Evolutionary conservation across 2,329 filamentous ascomycete species (phyloP).

Genomic region (Leptographium flavum): DNA sequence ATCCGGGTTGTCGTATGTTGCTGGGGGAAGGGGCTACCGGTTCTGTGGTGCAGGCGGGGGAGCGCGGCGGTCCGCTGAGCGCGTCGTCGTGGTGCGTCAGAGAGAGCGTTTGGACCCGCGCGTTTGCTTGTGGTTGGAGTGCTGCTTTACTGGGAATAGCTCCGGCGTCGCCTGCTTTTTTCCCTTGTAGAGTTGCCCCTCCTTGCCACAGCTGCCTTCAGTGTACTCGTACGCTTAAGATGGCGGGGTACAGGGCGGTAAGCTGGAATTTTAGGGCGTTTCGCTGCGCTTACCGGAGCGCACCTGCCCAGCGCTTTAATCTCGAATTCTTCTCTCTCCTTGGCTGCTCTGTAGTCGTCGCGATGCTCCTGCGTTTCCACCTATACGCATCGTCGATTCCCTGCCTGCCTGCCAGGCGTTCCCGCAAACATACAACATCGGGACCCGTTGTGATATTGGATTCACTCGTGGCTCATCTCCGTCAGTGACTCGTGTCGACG

Average conservation of each 20-base stretch:
- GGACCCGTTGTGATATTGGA: neutral
- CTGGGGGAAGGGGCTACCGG: neutral
- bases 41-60: neutral
- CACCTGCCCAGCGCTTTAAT: neutral
- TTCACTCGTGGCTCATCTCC: neutral
- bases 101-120: neutral
- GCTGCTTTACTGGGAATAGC: neutral
- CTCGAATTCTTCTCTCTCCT: no score
- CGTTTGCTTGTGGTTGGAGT: neutral
- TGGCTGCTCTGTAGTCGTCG: no score
- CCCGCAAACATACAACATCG: neutral
- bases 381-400: neutral
- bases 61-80: neutral
- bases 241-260: neutral
- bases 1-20: neutral
- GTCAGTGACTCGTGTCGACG: no score
- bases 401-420: neutral
- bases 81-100: neutral
- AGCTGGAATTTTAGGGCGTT: neutral
- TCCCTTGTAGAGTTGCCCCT: neutral
- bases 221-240: no score
- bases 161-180: neutral
- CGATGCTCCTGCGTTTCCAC: neutral
- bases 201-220: neutral
- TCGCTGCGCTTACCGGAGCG: neutral